phyloP scores from a whole-genome alignment of 2,329 filamentous ascomycete species.

The Aspergillus sp. region DNA sequence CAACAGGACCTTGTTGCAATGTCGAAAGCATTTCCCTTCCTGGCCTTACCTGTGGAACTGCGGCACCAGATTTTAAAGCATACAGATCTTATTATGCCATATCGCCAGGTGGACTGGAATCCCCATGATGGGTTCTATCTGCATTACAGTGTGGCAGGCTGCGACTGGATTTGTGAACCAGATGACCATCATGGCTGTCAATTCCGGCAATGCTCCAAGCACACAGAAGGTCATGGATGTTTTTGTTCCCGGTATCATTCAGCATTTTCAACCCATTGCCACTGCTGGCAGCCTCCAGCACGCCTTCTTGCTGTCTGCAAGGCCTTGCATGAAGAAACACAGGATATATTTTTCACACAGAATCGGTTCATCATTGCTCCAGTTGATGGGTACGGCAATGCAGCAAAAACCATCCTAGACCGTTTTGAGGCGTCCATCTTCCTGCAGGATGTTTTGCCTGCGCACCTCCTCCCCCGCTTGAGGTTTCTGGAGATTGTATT shows the following conservation, averaged over 20 bases:
- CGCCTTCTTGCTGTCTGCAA: neutral
- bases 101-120: neutral
- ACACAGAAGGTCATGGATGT: neutral
- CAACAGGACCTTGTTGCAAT: neutral
- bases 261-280: neutral
- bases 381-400: no score
- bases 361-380: neutral
- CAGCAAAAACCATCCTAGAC: neutral
- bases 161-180: neutral
- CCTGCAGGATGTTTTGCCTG: neutral
- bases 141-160: neutral
- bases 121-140: neutral
- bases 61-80: neutral
- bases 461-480: neutral
- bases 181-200: neutral
- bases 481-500: neutral
- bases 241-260: neutral
- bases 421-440: neutral
- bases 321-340: neutral
- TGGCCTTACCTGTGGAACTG: neutral
- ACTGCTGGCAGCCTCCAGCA: neutral
- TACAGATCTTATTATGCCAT: neutral
- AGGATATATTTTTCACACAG: neutral
- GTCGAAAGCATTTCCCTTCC: neutral
- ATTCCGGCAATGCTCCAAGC: neutral